Base-by-base conservation (phyloP, 768 basidiomycete species). In the Gloeophyllum trabeum region DNA sequence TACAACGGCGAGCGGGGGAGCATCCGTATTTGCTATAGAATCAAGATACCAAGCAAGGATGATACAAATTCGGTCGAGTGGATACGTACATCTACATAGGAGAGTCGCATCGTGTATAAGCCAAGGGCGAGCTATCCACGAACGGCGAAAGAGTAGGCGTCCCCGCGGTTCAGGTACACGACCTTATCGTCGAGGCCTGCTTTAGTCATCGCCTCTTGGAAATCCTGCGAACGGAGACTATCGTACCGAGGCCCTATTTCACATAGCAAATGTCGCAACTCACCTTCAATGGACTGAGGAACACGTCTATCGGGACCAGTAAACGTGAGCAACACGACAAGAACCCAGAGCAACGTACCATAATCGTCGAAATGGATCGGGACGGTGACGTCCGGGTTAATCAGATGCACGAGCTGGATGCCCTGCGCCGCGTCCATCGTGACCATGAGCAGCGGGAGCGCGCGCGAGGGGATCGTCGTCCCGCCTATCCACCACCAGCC, bases 341-440 rank as follows among this genome's bases (percentile, higher is more conserved):
- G 46, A 3, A 57, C 56, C 7, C 51, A 55, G 39, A 55, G 25
- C 44, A 60, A 58, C n/a, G 51, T 55, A 36, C 58, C 55, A 41
- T 57, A 58, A 36, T 58, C 51, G 34, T 52, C 49, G 39, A 43
- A 51, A 32, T 62, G 61, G 16, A 62, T 51, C 3, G 61, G 61
- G 20, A 62, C 52, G 6, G 60, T 58, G 24, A 56, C 42, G n/a
- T 60, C 54, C 1, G 61, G 60, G 14, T 55, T 47, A 39, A 61
- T 50, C 20, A 60, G 48, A 40, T 55, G 52, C 7, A 60, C 45
- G 5, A 63, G 52, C 43, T 59, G 47, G 44, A 54, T 43, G 26
- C 61, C 61, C 42, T 59, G 56, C 25, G 48, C 48, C 0, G 53
- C 61, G 42, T 62, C 58, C 61, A 62, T 62, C 1, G 61, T 62